These are phyloP conservation scores for Aspergillus sp. DNA, from an alignment of 2,329 filamentous ascomycete genomes.

Conservation along the genomic window DNA sequence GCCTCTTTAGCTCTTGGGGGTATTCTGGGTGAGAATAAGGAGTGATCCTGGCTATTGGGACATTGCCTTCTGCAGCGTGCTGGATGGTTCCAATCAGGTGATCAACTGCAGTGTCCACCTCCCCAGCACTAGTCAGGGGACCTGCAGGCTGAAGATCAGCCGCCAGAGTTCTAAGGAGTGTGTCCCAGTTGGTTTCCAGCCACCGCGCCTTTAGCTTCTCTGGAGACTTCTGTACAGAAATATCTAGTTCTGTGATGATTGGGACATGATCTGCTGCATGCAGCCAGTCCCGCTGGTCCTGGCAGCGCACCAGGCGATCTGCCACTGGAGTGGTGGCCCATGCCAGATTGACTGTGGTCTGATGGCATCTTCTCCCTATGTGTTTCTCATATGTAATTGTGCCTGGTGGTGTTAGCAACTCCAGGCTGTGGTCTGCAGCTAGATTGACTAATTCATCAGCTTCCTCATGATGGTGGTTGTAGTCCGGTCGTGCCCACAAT, in stretches of 20 bases:
- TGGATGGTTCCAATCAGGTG: not conserved
- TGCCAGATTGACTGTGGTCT: constrained; percentile 4
- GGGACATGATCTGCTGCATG: constrained; percentile 1
- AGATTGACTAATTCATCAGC: constrained; percentile 1
- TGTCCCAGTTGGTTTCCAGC: constrained; percentile 1
- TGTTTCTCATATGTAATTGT: constrained; percentile 2
- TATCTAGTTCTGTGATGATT: not conserved
- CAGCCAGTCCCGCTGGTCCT: not conserved
- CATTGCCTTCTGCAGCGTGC: not conserved
- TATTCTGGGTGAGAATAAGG: not conserved
- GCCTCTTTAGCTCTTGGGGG: not conserved
- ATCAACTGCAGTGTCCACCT: not conserved
- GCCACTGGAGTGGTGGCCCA: not conserved
- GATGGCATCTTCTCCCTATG: not conserved
- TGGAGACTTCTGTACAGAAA: not conserved
- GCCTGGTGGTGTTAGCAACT: not conserved
- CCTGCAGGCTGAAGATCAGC: not conserved
- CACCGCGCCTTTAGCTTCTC: not conserved
- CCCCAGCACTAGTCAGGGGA: not conserved
- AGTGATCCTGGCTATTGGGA: not conserved
- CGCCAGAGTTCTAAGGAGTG: not conserved
- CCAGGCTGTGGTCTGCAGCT: not conserved
- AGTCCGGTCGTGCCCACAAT: constrained; percentile 1
- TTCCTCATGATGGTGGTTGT: not conserved
- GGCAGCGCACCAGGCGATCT: not conserved